phyloP scores from a whole-genome alignment of 371 early-diverging fungal genomes.

The Apophysomyces elegans region DNA sequence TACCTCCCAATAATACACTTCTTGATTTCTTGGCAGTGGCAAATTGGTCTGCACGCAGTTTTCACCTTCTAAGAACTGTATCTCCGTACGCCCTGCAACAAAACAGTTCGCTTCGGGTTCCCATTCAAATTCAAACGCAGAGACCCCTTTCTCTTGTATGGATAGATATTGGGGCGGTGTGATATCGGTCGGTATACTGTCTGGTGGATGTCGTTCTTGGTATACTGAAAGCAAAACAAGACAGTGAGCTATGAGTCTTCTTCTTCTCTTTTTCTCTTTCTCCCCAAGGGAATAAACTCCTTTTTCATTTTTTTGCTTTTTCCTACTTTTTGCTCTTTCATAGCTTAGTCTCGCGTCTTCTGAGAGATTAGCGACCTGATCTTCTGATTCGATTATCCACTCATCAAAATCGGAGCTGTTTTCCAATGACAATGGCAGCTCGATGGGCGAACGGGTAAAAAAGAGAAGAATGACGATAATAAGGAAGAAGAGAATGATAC shows the following conservation, averaged over 20 bases:
- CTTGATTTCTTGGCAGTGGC: constrained; percentile 78
- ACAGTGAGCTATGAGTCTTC: no score
- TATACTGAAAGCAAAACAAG: neutral
- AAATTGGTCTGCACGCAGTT: constrained; percentile 81
- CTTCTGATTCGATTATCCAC: constrained; percentile 41
- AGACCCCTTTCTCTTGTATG: constrained; percentile 86
- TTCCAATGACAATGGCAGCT: constrained; percentile 25
- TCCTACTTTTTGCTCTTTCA: constrained; percentile 47
- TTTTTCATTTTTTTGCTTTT: neutral
- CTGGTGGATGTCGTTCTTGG: constrained; percentile 65
- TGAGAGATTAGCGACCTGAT: constrained; percentile 34
- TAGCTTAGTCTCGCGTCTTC: constrained; percentile 53
- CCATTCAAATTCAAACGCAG: constrained; percentile 84
- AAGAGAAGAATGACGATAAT: constrained; percentile 37
- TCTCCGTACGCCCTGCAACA: constrained; percentile 78
- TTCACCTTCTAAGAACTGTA: constrained; percentile 76
- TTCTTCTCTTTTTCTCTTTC: no score
- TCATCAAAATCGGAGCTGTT: constrained; percentile 42
- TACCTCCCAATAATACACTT: constrained; percentile 73
- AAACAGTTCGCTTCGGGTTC: constrained; percentile 68
- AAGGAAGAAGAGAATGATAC: constrained; percentile 40
- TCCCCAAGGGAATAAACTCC: neutral
- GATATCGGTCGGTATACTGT: constrained; percentile 66
- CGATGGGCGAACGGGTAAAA: constrained; percentile 43
- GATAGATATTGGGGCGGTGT: constrained; percentile 64